phyloP scores from a whole-genome alignment of 2,329 filamentous ascomycete genomes.

The Trichoderma aggressivum region DNA sequence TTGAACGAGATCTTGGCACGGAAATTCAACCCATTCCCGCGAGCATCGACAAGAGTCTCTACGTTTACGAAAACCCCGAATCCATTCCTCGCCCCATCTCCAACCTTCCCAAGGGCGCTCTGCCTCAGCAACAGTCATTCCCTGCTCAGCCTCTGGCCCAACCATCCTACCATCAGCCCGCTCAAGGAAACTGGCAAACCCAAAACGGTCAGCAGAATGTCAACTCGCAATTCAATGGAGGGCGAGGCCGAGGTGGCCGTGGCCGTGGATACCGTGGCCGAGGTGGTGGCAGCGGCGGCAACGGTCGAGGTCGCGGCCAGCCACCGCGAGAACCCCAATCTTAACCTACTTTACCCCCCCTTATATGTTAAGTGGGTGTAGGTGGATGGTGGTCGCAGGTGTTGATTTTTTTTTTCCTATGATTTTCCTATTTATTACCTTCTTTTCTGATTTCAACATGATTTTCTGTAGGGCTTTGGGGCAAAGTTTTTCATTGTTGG shows the following conservation, averaged over 20 bases:
- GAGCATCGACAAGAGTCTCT: slow-evolving; percentile 94
- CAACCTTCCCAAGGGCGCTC: slow-evolving; percentile 39
- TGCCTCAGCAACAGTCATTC: slow-evolving; percentile 26
- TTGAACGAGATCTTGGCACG: slow-evolving; percentile 93
- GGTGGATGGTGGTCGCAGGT: slow-evolving; percentile 26
- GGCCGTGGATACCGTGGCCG: slow-evolving; percentile 40
- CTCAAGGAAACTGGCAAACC: slow-evolving; percentile 42
- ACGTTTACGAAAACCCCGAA: slow-evolving; percentile 96
- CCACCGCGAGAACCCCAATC: slow-evolving; percentile 34
- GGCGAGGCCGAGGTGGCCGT: slow-evolving; percentile 38
- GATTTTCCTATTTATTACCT: slow-evolving; percentile 1
- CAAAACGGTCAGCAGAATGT: slow-evolving; percentile 39
- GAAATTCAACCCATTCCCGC: slow-evolving; percentile 96
- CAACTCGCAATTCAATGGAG: slow-evolving; percentile 32
- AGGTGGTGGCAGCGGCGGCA: slow-evolving; percentile 31
- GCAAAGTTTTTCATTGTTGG: slow-evolving; percentile 34
- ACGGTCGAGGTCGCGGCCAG: slow-evolving; percentile 36
- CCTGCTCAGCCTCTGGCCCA: slow-evolving; percentile 20
- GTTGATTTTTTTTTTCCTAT: slow-evolving; percentile 14
- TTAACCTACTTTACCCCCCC: slow-evolving; percentile 26
- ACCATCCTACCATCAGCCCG: slow-evolving; percentile 24
- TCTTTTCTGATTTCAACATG: slow-evolving; percentile 27
- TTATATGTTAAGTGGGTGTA: slow-evolving; percentile 22
- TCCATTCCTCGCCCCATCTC: slow-evolving; percentile 81
- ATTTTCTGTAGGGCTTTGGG: slow-evolving; percentile 29